phyloP scores from a whole-genome alignment of 257 asterid genomes.

The Striga asiatica region DNA sequence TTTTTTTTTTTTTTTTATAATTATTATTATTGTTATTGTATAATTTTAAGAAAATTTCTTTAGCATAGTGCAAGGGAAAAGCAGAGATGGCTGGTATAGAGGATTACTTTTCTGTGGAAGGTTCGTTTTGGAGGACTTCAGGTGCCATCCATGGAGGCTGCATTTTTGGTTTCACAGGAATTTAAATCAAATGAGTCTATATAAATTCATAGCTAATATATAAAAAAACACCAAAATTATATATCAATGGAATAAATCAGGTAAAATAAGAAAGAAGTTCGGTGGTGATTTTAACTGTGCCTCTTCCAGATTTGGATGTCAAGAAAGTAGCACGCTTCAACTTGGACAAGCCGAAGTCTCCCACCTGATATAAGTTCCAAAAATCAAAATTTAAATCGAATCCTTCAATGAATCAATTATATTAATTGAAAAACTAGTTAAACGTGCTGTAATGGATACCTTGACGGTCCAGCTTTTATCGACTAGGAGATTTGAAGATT shows the following conservation, averaged over 20 bases:
- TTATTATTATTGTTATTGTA: too few relatives aligned
- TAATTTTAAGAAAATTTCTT: too few relatives aligned
- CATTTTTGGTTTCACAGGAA: slow-evolving; percentile 3
- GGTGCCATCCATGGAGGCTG: slow-evolving; percentile 97
- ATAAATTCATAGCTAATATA: neutral
- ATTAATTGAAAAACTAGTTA: neutral
- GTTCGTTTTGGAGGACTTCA: slow-evolving; percentile 72
- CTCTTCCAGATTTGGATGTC: slow-evolving; percentile 55
- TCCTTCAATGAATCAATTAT: neutral
- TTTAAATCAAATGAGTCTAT: neutral
- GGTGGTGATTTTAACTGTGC: slow-evolving; percentile 47
- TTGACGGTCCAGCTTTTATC: slow-evolving; percentile 72
- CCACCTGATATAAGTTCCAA: slow-evolving; percentile 37
- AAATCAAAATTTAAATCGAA: neutral
- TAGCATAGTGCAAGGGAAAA: too few relatives aligned
- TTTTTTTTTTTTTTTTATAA: too few relatives aligned
- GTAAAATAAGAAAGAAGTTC: neutral
- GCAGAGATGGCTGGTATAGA: too few relatives aligned
- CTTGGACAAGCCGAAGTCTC: slow-evolving; percentile 74
- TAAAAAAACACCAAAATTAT: neutral
- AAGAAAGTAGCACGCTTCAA: slow-evolving; percentile 46
- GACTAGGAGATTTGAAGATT: slow-evolving; percentile 74
- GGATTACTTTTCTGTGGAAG: slow-evolving; percentile 65
- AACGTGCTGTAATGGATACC: slow-evolving; percentile 25
- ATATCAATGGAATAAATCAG: neutral